These are phyloP conservation scores for Lomentospora prolificans DNA, from an alignment of 2,329 filamentous ascomycete genomes.

Conservation along the genomic window DNA sequence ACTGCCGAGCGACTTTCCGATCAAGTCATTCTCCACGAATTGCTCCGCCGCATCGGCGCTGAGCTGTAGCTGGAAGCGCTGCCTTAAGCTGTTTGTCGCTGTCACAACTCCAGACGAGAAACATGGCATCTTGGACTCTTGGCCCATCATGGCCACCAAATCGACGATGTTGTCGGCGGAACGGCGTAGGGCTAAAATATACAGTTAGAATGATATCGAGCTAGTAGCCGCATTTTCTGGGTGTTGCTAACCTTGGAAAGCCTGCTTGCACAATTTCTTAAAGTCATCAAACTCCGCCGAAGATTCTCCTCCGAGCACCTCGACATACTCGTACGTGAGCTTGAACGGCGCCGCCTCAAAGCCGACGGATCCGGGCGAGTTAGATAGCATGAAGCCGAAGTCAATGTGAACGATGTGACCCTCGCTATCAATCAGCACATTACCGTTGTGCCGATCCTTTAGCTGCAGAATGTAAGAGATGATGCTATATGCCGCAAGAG, in stretches of 20 bases:
- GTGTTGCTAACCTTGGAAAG: constrained; percentile 57
- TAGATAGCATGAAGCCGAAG: constrained; percentile 84
- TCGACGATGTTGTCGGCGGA: constrained; percentile 75
- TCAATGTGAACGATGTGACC: constrained; percentile 84
- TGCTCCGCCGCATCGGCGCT: constrained; percentile 73
- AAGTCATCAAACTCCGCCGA: constrained; percentile 65
- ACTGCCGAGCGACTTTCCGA: constrained; percentile 73
- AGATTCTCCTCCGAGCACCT: constrained; percentile 65
- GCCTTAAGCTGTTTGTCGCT: constrained; percentile 58
- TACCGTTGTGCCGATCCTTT: constrained; percentile 80
- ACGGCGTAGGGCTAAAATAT: constrained; percentile 52
- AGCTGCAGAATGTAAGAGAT: constrained; percentile 77
- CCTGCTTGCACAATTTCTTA: constrained; percentile 70
- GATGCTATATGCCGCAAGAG: constrained; percentile 76
- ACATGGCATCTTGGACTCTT: constrained; percentile 76
- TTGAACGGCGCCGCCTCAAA: constrained; percentile 86
- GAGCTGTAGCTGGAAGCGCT: constrained; percentile 72
- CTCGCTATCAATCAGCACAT: constrained; percentile 75
- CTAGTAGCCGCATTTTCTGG: neutral
- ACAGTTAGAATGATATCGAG: neutral
- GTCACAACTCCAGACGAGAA: constrained; percentile 65
- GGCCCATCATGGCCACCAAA: constrained; percentile 75
- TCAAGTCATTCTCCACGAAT: constrained; percentile 70
- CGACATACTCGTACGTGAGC: constrained; percentile 76
- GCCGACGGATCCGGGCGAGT: constrained; percentile 73